phyloP scores from a whole-genome alignment of 768 basidiomycete species.

The Pholiota conissans region DNA sequence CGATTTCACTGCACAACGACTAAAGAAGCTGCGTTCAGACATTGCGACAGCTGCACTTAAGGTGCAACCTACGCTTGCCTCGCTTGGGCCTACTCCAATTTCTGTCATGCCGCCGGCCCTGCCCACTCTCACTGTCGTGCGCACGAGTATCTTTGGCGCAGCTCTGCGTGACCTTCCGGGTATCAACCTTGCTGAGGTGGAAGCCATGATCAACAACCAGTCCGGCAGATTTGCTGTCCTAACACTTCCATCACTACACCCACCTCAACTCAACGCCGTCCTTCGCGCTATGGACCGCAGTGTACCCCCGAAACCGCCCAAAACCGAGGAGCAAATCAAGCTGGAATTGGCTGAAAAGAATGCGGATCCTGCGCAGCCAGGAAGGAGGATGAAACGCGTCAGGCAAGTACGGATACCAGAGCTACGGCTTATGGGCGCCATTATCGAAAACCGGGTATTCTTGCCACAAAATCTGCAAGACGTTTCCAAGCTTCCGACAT shows the following conservation, averaged over 20 bases:
- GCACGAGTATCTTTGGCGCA: slow-evolving; percentile 79
- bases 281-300: slow-evolving; percentile 66
- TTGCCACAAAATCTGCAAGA: slow-evolving; percentile 56
- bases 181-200: slow-evolving; percentile 47
- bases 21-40: slow-evolving; percentile 68
- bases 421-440: slow-evolving; percentile 71
- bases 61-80: slow-evolving; percentile 37
- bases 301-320: slow-evolving; percentile 58
- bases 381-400: slow-evolving; percentile 63
- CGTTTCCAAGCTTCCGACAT: slow-evolving; percentile 72
- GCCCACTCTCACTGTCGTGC: slow-evolving; percentile 68
- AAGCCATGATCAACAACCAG: slow-evolving; percentile 54
- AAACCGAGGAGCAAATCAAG: slow-evolving; percentile 51
- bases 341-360: slow-evolving; percentile 52
- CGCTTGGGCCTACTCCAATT: slow-evolving; percentile 28
- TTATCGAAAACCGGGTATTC: slow-evolving; percentile 78
- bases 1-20: slow-evolving; percentile 68
- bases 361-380: slow-evolving; percentile 68
- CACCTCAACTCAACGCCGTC: slow-evolving; percentile 68
- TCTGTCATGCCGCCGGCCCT: slow-evolving; percentile 26
- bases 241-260: slow-evolving; percentile 64
- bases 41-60: slow-evolving; percentile 58
- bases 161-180: slow-evolving; percentile 62
- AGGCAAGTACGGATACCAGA: slow-evolving; percentile 60
- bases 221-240: slow-evolving; percentile 67